Base-by-base conservation (phyloP, 164 flowering plant species). In the Akebia trifoliata region DNA sequence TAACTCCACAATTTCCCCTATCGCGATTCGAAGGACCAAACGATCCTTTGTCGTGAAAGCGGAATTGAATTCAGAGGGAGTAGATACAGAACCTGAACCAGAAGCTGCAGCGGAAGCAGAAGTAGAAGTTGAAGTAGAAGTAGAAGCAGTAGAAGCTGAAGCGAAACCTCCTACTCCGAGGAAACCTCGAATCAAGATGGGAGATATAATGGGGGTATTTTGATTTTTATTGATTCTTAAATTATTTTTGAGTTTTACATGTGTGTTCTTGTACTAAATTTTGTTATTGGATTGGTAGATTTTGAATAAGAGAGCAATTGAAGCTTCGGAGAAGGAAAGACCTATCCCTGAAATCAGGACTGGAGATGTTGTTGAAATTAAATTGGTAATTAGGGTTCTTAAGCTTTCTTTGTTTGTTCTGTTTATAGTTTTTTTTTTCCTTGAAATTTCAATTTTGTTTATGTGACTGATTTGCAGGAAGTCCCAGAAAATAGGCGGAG, bases 161-260 rank as follows among this genome's bases (percentile, higher is more conserved):
- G 56, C 36, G 12, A 75, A 68, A 61, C 66, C 73, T 40, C 31
- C 38, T 18, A 55, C 62, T 22, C 84, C 81, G 7, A 51, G 78
- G 28, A 78, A 74, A 64, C 82, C 88, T 15, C 64, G 80, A 38
- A 44, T 78, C 49, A 84, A 82, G 73, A 80, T 88, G 12, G 96
- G 96, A 30, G 96, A 88, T 3, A 55, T 88, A 36, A 88, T 88
- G 86, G 88, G 96, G 93, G 96, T 85, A 81, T 25, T 44, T 43
- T 2, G 11, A n/a, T 28, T 30, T n/a, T 31, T 21, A 8, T 57
- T 39, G 20, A 9, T 22, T 24, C 22, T 50, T 22, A 42, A 21
- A 29, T 4, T 1, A 37, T 43, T 6, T 36, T 17, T 6, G 8
- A 29, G 14, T 20, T 44, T 45, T 28, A 9, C 21, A 18, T 61